A percentile compares a stretch with the other conserved stretches of the same genome.
Evolutionary conservation across 768 basidiomycete species (phyloP).

Genomic region (Naganishia vishniacii): DNA sequence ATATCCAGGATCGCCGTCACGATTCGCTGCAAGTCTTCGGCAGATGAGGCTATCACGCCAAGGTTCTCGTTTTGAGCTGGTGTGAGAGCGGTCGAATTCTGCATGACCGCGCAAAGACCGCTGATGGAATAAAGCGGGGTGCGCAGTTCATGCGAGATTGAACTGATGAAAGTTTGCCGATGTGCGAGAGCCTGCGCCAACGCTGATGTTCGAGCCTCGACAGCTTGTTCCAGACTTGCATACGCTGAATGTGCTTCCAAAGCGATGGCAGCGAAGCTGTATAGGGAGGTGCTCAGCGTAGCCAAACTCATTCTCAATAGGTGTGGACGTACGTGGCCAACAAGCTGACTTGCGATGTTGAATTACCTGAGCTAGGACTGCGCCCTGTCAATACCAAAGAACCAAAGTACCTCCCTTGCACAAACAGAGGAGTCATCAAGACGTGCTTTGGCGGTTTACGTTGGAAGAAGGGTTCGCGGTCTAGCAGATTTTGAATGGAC

Average conservation of each 20-base stretch:
- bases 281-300: background rate
- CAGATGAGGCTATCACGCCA: conserved; percentile 32
- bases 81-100: conserved; percentile 34
- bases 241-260: conserved; percentile 19
- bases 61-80: conserved; percentile 39
- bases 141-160: conserved; percentile 41
- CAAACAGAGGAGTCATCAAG: conserved; percentile 14
- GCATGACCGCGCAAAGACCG: conserved; percentile 38
- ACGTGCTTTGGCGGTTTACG: conserved; percentile 10
- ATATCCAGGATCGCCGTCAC: conserved; percentile 41
- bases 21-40: conserved; percentile 38
- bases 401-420: conserved; percentile 22
- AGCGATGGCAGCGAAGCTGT: conserved; percentile 26
- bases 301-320: background rate
- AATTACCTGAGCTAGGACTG: background rate
- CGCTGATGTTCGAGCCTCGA: conserved; percentile 21
- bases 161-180: conserved; percentile 19
- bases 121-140: conserved; percentile 33
- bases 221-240: conserved; percentile 13
- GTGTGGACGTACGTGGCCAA: conserved; percentile 19
- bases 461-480: conserved; percentile 22
- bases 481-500: background rate
- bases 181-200: conserved; percentile 20
- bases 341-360: conserved; percentile 19
- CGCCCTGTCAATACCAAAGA: background rate